These are phyloP conservation scores for Symbiodinium natans DNA, from an alignment of 73 alveolate genomes.

Conservation along the genomic window DNA sequence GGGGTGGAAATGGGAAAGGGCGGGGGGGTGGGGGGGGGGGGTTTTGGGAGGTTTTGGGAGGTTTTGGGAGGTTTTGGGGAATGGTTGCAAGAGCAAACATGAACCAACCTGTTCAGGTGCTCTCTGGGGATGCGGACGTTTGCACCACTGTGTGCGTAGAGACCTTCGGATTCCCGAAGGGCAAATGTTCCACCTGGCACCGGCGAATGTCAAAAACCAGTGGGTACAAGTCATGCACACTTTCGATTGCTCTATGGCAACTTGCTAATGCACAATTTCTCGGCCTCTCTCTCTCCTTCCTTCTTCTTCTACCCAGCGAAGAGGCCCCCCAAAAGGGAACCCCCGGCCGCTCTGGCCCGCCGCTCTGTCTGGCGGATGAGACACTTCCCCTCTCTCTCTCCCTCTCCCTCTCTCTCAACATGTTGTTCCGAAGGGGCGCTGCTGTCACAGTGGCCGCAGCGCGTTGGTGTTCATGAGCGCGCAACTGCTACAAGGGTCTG, in stretches of 20 bases:
- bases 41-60: background rate
- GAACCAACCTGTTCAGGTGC: background rate
- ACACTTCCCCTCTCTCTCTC: background rate
- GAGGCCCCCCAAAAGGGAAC: background rate
- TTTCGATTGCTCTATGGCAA: too few relatives aligned
- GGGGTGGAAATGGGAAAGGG: too few relatives aligned
- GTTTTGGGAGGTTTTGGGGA: background rate
- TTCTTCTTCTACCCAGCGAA: background rate
- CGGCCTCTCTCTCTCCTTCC: background rate
- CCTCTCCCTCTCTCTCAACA: background rate
- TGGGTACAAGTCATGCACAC: background rate
- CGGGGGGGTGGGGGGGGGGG: too few relatives aligned
- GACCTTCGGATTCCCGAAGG: constrained; percentile 51
- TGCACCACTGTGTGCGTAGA: constrained; percentile 71
- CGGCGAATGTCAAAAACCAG: background rate
- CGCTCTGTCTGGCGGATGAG: too few relatives aligned
- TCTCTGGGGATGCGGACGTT: background rate
- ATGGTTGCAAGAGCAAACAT: background rate
- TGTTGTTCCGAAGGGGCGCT: background rate
- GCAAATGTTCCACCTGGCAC: constrained; percentile 28
- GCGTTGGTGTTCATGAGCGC: background rate
- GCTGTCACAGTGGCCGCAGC: background rate
- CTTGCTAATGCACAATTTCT: background rate
- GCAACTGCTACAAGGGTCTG: background rate
- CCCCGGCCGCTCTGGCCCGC: background rate